A percentile compares a stretch with the other conserved stretches of the same genome.
Evolutionary conservation across 441 rosid species (phyloP).

Genomic region (Eugenia klotzschiana): DNA sequence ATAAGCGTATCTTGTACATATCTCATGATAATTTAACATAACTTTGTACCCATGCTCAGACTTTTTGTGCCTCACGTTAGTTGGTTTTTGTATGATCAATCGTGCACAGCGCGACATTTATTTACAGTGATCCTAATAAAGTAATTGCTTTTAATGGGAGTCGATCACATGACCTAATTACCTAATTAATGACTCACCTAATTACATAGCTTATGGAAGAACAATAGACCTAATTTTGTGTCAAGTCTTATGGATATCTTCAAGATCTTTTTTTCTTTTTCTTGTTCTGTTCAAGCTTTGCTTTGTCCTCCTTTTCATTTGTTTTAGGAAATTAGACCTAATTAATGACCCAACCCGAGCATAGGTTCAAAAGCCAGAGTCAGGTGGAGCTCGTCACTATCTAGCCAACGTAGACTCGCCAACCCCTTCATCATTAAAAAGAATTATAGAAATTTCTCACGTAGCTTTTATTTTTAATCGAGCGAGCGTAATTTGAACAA

Average conservation of each 20-base stretch:
- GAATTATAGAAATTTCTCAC: not conserved
- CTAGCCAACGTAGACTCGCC: not conserved
- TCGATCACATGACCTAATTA: too few species aligned
- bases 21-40: not conserved
- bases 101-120: too few species aligned
- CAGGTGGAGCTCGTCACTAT: not conserved
- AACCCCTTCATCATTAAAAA: not conserved
- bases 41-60: not conserved
- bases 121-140: too few species aligned
- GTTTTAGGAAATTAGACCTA: too few species aligned
- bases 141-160: too few species aligned
- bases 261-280: not conserved
- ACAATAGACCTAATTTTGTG: not conserved
- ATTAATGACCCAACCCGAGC: not conserved
- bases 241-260: not conserved
- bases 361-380: not conserved
- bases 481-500: not conserved
- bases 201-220: not conserved
- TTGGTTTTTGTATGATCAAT: too few species aligned
- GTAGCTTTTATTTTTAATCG: not conserved
- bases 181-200: not conserved
- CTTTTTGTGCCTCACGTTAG: not conserved
- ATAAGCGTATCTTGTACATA: not conserved
- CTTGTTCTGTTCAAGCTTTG: too few species aligned
- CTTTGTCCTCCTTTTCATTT: too few species aligned